These are phyloP conservation scores for Neurospora pannonica DNA, from an alignment of 495 filamentous ascomycete genomes.

Conservation along the genomic window DNA sequence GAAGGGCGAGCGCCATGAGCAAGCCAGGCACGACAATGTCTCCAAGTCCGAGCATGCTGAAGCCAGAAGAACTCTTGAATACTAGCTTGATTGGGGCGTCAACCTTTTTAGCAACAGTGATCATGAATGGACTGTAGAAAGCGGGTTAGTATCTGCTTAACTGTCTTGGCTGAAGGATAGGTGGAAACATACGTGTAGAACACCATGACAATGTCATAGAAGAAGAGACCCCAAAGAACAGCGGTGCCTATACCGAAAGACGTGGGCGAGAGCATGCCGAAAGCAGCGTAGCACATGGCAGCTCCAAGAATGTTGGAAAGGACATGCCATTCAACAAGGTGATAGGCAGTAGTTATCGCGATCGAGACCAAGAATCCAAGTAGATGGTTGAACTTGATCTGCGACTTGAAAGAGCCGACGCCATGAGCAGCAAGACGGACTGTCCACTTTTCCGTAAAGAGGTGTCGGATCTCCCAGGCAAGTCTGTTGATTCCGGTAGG, in stretches of 20 bases:
- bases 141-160: conserved; percentile 8
- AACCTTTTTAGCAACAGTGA: conserved; percentile 81
- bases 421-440: conserved; percentile 32
- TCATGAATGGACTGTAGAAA: conserved; percentile 63
- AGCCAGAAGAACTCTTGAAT: conserved; percentile 59
- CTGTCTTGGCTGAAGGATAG: background rate
- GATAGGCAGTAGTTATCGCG: conserved; percentile 54
- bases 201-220: conserved; percentile 95
- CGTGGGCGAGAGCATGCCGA: conserved; percentile 82
- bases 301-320: conserved; percentile 84
- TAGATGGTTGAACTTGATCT: conserved; percentile 34
- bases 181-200: conserved; percentile 65
- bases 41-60: conserved; percentile 85
- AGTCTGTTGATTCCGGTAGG: conserved; percentile 12
- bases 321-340: conserved; percentile 57
- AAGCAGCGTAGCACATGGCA: conserved; percentile 70
- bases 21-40: conserved; percentile 94
- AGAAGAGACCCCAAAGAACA: conserved; percentile 70
- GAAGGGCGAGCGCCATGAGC: conserved; percentile 76
- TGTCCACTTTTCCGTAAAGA: conserved; percentile 40
- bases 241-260: conserved; percentile 75
- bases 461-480: conserved; percentile 36
- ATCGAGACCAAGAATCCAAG: conserved; percentile 52
- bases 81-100: conserved; percentile 92
- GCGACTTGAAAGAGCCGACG: conserved; percentile 21